Base-by-base conservation (phyloP, 1,139 yeast species). In the Saccharomycopsis hybrid region DNA sequence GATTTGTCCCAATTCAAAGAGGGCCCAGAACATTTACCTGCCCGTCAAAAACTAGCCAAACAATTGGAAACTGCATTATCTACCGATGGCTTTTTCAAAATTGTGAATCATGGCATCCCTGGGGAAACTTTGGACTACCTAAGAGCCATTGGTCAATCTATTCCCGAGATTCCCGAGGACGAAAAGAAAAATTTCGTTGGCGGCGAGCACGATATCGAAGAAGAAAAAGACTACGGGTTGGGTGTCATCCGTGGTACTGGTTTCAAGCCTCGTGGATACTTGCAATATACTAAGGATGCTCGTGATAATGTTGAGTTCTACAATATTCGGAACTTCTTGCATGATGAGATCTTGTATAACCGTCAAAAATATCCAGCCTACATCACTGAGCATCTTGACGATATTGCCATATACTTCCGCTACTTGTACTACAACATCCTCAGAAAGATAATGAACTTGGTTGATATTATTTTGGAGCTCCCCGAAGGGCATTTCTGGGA, bases 191-290 rank as follows among this genome's bases (percentile, higher is more conserved):
- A 66, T 33, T 63, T 68, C 41, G 58, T 58, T 2, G 73, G 75
- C 1, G 74, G 77, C 24, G 68, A 72, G 2, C 56, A 60, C 18
- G 58, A 61, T 3, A 70, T 66, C 52, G 62, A 62, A 36, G 71
- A 67, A 49, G 59, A 53, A 27, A 40, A 46, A 24, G 55, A 63
- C 4, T 64, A 62, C 25, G 64, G 68, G 1, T 53, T 65, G 47
- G 78, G 78, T 0, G 75, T 73, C 13, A 76, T 74, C 52, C 62
- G 77, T 44, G 77, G 76, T 11, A 62, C 64, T 35, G 78, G 78
- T 0, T 74, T 64, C 60, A 74, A 74, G 55, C 78, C 78, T 28
- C 65, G 60, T 52, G 74, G 73, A 0, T 69, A 70, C 54, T 71
- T 75, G 77, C 60, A 68, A 37, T 65, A 72, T 62, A 65, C 68